These are phyloP conservation scores for Anthoceros angustus DNA, from an alignment of 225 moss, liverwort and hornwort species.

Conservation along the genomic window DNA sequence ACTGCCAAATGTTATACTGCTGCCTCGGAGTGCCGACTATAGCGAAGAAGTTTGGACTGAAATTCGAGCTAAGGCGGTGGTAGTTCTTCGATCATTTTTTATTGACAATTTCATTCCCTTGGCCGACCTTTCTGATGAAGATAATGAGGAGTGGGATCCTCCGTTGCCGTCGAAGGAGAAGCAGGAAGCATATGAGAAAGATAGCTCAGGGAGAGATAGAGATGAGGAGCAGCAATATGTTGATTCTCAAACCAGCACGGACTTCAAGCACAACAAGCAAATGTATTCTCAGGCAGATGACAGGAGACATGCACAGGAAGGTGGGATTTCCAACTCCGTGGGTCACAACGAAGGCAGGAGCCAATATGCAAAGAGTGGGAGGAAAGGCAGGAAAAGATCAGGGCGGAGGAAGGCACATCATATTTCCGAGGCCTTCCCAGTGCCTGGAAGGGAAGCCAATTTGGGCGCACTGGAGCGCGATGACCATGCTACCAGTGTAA, in stretches of 20 bases:
- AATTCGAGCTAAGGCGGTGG: constrained; percentile 60
- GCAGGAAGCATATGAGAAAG: constrained; percentile 24
- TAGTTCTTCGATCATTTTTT: constrained; percentile 61
- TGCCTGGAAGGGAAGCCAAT: constrained; percentile 34
- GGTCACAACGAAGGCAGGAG: constrained; percentile 35
- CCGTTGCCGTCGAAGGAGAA: constrained; percentile 36
- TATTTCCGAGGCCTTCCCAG: constrained; percentile 21
- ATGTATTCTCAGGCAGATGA: constrained; percentile 64
- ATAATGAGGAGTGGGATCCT: constrained; percentile 35
- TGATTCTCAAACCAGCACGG: constrained; percentile 54
- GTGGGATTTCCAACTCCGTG: constrained; percentile 31
- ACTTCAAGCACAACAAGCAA: constrained; percentile 61
- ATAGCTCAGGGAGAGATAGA: constrained; percentile 19
- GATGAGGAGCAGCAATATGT: constrained; percentile 34
- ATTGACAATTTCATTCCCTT: constrained; percentile 49
- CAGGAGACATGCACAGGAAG: constrained; percentile 23
- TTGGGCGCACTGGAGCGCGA: constrained; percentile 39
- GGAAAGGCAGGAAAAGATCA: constrained; percentile 60
- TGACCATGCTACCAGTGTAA: constrained; percentile 29
- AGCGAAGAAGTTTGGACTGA: constrained; percentile 97
- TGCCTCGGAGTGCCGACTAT: constrained; percentile 83
- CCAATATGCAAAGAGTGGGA: constrained; percentile 47
- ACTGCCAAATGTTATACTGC: constrained; percentile 78
- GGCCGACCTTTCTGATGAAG: constrained; percentile 58
- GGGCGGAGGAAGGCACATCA: constrained; percentile 62